Evolutionary conservation across 2,329 filamentous ascomycete genomes (phyloP), one percentile per base, ranked within the genome.

Genomic region (Triangularia verruculosa): DNA sequence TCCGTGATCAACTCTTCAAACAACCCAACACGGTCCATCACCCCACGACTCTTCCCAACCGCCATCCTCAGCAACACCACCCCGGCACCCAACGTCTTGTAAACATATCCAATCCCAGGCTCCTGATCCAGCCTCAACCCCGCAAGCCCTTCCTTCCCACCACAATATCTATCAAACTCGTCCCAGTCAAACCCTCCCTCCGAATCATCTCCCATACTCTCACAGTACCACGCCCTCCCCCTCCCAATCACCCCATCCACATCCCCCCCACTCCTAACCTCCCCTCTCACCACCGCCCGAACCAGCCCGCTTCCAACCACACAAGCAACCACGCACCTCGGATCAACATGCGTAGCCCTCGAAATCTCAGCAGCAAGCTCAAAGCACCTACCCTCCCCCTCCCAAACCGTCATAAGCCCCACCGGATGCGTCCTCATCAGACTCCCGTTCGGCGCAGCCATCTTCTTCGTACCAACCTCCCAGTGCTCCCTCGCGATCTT

Each of bases 341-440:
- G 80, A 69, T 85, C 82, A 1, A 78, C 78, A 61, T 85, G 82
- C 13, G 82, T 84, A 2, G 79, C 77, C 22, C 74, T 68, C 1
- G 79, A 80, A 25, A 80, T 76, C 1, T 72, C 71, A 6, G 78
- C 75, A 0, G 81, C 80, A 0, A 78, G 56, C 20, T 74, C 70
- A 65, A 82, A 84, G 0, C 78, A 78, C 68, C 80, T 77, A 6
- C 77, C 74, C 8, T 80, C 72, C 0, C 68, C 73, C 55, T 76
- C 72, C 32, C 70, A 70, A 9, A 83, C 61, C 52, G 79, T 80
- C 63, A 84, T 79, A 5, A 83, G 68, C 0, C 81, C 82, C 13
- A 84, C 71, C 0, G 80, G 79, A 61, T 84, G 81, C 8, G 81
- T 84, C 8, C 82, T 70, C 82, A 84, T 84, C 12, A 84, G 67